These are phyloP conservation scores for Melampsora americana DNA, from an alignment of 1,284 basidiomycete species.

Conservation along the genomic window DNA sequence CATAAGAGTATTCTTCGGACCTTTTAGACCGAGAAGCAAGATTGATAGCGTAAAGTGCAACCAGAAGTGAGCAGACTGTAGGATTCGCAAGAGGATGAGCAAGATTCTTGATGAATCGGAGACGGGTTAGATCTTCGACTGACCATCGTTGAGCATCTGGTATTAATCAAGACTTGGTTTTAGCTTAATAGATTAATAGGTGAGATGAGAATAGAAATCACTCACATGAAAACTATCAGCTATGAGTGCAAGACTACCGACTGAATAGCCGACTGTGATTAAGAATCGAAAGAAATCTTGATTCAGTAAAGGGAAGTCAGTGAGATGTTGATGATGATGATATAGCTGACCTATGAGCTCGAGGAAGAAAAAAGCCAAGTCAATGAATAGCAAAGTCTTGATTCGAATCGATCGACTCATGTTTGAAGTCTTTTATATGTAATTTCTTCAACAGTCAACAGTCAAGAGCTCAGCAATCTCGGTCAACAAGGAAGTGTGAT, in stretches of 20 bases:
- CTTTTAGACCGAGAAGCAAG: slow-evolving; percentile 53
- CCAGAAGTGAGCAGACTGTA: slow-evolving; percentile 89
- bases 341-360: slow-evolving; percentile 64
- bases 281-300: neutral
- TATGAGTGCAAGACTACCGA: slow-evolving; percentile 61
- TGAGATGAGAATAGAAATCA: slow-evolving; percentile 39
- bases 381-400: slow-evolving; percentile 75
- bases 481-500: too few species aligned
- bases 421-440: too few species aligned
- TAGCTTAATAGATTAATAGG: neutral
- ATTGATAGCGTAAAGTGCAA: slow-evolving; percentile 78
- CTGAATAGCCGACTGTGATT: slow-evolving; percentile 59
- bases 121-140: slow-evolving; percentile 44
- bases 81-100: slow-evolving; percentile 56
- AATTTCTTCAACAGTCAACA: too few species aligned
- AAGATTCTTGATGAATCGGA: slow-evolving; percentile 41
- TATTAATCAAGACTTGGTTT: neutral
- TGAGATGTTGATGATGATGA: neutral
- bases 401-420: slow-evolving; percentile 59
- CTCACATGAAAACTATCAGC: slow-evolving; percentile 97
- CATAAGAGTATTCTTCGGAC: slow-evolving; percentile 73
- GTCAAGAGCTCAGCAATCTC: too few species aligned
- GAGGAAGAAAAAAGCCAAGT: slow-evolving; percentile 84
- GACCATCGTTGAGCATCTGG: slow-evolving; percentile 45
- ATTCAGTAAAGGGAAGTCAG: neutral